Percentiles rank a stretch among this genome's conserved stretches.
Conservation (phyloP, 768 basidiomycete genomes). For the Galerina marginata region DNA sequence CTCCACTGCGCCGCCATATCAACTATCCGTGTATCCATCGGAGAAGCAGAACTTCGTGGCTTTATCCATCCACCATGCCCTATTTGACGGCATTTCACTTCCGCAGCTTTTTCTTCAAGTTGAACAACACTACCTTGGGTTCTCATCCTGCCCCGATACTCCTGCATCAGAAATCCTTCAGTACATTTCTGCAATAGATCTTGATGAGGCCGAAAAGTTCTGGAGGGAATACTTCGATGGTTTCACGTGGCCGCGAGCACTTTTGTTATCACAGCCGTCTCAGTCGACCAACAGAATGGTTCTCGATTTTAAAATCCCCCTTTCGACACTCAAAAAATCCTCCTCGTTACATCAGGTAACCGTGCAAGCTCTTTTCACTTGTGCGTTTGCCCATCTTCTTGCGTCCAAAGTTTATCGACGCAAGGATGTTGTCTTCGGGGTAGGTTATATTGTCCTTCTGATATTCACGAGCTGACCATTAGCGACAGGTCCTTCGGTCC, state of each 20-base stretch:
- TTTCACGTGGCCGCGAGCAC: constrained; percentile 28
- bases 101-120: constrained; percentile 33
- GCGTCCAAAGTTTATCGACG: constrained; percentile 30
- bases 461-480: not conserved
- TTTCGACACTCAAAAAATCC: constrained; percentile 29
- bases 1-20: constrained; percentile 32
- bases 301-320: constrained; percentile 25
- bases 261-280: constrained; percentile 3
- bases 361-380: constrained; percentile 36
- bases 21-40: constrained; percentile 24
- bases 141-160: constrained; percentile 6
- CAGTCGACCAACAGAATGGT: constrained; percentile 11
- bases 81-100: constrained; percentile 41
- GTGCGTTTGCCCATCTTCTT: constrained; percentile 32
- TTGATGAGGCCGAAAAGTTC: constrained; percentile 28
- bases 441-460: constrained; percentile 20
- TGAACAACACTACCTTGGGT: constrained; percentile 28
- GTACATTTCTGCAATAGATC: constrained; percentile 29
- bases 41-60: constrained; percentile 21
- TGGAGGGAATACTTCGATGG: constrained; percentile 33
- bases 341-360: constrained; percentile 35
- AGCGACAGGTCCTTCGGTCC: constrained; percentile 38
- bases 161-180: constrained; percentile 26
- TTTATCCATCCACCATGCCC: constrained; percentile 39
- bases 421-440: constrained; percentile 38